These are phyloP conservation scores for Cyclanthera cordifolia DNA, from an alignment of 306 rosid genomes.

Conservation along the genomic window DNA sequence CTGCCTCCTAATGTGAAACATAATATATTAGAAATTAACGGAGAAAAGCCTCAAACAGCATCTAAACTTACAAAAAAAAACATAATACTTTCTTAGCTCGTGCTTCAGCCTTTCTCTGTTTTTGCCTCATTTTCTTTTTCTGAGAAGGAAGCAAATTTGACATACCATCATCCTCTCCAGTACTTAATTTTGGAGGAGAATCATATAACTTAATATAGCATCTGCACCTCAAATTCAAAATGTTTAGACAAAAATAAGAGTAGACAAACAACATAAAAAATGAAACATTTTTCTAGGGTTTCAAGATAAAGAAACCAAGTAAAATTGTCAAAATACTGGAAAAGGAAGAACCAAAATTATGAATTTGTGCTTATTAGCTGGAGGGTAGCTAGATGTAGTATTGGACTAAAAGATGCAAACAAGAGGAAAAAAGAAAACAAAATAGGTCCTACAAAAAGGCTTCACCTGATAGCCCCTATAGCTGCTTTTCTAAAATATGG, in stretches of 20 bases:
- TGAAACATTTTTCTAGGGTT: background rate
- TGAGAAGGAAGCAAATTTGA: conserved; percentile 86
- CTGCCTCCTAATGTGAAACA: conserved; percentile 68
- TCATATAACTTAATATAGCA: conserved; percentile 83
- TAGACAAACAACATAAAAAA: background rate
- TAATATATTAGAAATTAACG: conserved; percentile 12
- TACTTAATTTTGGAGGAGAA: conserved; percentile 63
- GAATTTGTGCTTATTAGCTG: background rate
- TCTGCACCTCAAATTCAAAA: conserved; percentile 37
- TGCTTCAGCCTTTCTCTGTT: conserved; percentile 89
- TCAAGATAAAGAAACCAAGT: background rate
- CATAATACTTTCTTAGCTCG: conserved; percentile 73
- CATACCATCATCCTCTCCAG: conserved; percentile 70
- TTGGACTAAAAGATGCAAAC: background rate
- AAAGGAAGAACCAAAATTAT: background rate
- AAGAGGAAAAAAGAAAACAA: background rate
- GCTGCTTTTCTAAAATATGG: conserved; percentile 92
- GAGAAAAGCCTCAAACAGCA: conserved; percentile 10
- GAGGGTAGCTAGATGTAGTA: background rate
- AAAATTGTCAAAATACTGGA: background rate
- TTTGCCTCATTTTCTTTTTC: conserved; percentile 94
- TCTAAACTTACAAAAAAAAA: conserved; percentile 9
- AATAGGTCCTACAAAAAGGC: conserved; percentile 12
- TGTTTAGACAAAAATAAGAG: conserved; percentile 4
- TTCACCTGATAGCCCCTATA: conserved; percentile 85